Evolutionary conservation across 768 basidiomycete species (phyloP), one percentile per base, ranked within the genome.

Genomic region (Hortiboletus flavorubellus): DNA sequence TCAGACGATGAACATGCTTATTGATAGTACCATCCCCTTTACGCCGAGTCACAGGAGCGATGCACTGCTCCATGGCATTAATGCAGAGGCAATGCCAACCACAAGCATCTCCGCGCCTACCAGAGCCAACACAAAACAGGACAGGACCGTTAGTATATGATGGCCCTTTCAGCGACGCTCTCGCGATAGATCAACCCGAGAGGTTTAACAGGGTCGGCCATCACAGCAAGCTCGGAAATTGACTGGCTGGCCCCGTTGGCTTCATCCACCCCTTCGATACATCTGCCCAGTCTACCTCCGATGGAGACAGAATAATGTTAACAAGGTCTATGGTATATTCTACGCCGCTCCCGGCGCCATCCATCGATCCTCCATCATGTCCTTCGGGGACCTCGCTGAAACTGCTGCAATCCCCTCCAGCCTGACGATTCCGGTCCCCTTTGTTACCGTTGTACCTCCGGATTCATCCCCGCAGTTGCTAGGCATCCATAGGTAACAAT

Each of bases 211-310:
- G 67, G 62, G 29, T 54, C 67, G 11, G 54, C 59, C 23, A 60
- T 67, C 46, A 68, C 64, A 35, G 63, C 56, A 48, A 61, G 61
- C 35, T 66, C 54, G 44, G 51, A 30, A 60, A 23, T 11, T 18
- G 44, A 51, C 41, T 54, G 51, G 11, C 48, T 51, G 8, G 34
- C 41, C 30, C 49, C 53, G 12, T 78, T 75, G 4, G 67, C 75
- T 40, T 76, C 73, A 44, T 80, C 79, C 18, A 78, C 75, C 44
- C 80, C 80, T 45, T 81, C 82, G 0, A 74, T 80, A 30, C 80
- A 81, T 58, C 77, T 80, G 9, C 68, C 76, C 1, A 76, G 72
- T 53, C 63, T 82, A 15, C 75, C 76, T 26, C 68, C 69, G 14
- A 59, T 51, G 37, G 70, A 71, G n/a, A 41, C 29, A 8, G 54